Evolutionary conservation across 257 asterid species (phyloP).

Genomic region (Ilex aquifolium): DNA sequence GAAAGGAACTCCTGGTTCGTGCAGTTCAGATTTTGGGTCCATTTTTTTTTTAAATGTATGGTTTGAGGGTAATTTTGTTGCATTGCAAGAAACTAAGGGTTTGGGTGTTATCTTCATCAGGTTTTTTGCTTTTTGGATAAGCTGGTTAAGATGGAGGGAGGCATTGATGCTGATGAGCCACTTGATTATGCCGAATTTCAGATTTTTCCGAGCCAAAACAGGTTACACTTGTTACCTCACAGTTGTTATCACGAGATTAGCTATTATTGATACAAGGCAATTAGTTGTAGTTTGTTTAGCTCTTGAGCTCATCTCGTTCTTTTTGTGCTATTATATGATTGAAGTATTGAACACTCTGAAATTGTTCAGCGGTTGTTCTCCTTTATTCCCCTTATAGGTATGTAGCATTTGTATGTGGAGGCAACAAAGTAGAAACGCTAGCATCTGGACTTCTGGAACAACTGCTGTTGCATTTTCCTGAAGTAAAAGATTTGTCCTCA

Average conservation of each 20-base stretch:
- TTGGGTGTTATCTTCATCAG: slow-evolving; percentile 15
- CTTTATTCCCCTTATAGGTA: slow-evolving; percentile 43
- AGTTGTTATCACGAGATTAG: not conserved
- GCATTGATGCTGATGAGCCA: slow-evolving; percentile 32
- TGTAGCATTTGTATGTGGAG: slow-evolving; percentile 49
- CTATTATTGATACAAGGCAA: no score
- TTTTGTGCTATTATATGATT: not conserved
- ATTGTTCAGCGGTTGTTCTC: not conserved
- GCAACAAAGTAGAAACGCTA: slow-evolving; percentile 44
- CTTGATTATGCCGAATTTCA: slow-evolving; percentile 73
- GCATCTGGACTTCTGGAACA: slow-evolving; percentile 73
- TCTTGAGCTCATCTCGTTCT: not conserved
- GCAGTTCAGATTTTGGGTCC: no score
- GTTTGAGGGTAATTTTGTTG: not conserved
- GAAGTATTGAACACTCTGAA: no score
- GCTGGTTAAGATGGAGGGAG: slow-evolving; percentile 47
- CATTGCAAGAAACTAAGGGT: not conserved
- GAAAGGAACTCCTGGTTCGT: no score
- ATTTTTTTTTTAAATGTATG: not conserved
- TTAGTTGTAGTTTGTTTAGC: not conserved
- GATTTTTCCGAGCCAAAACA: slow-evolving; percentile 59
- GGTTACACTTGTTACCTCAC: slow-evolving; percentile 33
- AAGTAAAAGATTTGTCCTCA: slow-evolving; percentile 47
- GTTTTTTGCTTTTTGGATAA: slow-evolving; percentile 20
- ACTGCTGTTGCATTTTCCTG: slow-evolving; percentile 56